A percentile compares a stretch with the other conserved stretches of the same genome.
Evolutionary conservation across 345 rosid species (phyloP).

Genomic region (Lepidium didymum): DNA sequence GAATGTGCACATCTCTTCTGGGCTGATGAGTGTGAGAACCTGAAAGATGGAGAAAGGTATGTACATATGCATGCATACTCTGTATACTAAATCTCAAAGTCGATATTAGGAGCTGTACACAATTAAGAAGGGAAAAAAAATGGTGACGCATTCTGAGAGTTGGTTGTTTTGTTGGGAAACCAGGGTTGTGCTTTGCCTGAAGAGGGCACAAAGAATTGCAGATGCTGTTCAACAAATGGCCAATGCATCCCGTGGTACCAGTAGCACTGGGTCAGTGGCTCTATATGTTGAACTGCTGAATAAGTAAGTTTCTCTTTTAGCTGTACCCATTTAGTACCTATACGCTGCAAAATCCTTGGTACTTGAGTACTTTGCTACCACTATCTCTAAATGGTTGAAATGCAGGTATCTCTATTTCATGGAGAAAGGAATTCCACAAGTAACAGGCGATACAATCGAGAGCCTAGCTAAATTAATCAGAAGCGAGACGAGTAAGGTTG

Average conservation of each 20-base stretch:
- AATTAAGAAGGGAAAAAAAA: neutral
- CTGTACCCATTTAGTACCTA: neutral
- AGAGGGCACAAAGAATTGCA: conserved; percentile 78
- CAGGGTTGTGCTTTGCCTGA: conserved; percentile 86
- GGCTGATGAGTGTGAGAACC: conserved; percentile 73
- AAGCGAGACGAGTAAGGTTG: conserved; percentile 51
- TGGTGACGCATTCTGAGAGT: neutral
- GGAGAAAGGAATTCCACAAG: conserved; percentile 83
- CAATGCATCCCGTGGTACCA: conserved; percentile 60
- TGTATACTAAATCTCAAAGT: neutral
- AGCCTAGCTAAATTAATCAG: conserved; percentile 68
- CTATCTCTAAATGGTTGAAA: neutral
- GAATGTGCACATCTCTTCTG: conserved; percentile 95
- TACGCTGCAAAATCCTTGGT: neutral
- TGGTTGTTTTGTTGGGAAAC: neutral
- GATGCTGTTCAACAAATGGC: conserved; percentile 90
- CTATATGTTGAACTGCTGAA: conserved; percentile 86
- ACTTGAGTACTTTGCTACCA: neutral
- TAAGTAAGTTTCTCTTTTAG: conserved; percentile 45
- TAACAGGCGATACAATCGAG: conserved; percentile 60
- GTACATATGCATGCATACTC: conserved; percentile 7
- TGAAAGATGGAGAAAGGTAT: conserved; percentile 96
- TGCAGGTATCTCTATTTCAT: conserved; percentile 83
- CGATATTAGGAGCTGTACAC: neutral
- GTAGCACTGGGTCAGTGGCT: conserved; percentile 52